phyloP scores from a whole-genome alignment of 495 filamentous ascomycete species.

The Penicillium turbatum region DNA sequence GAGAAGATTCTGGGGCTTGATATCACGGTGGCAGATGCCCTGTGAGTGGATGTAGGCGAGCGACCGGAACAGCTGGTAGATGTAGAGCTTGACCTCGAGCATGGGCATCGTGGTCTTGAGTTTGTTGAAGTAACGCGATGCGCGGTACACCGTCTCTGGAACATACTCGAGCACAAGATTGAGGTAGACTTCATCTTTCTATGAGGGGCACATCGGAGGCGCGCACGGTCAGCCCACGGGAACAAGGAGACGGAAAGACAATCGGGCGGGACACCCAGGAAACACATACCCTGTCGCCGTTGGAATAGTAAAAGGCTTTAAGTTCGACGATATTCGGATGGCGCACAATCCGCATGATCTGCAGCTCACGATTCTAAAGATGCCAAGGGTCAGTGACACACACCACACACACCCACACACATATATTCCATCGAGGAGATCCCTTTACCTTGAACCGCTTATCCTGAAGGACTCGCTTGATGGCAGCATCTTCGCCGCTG shows the following conservation, averaged over 20 bases:
- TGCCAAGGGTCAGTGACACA: slow-evolving; percentile 22
- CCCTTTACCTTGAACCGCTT: slow-evolving; percentile 91
- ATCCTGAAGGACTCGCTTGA: slow-evolving; percentile 97
- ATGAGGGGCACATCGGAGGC: not conserved
- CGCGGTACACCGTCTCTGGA: slow-evolving; percentile 95
- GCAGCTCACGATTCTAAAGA: slow-evolving; percentile 91
- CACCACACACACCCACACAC: not conserved
- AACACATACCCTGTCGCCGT: slow-evolving; percentile 87
- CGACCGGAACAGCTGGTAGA: slow-evolving; percentile 98
- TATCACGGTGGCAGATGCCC: slow-evolving; percentile 98
- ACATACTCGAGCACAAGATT: slow-evolving; percentile 98
- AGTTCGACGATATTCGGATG: slow-evolving; percentile 98
- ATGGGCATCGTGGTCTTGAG: slow-evolving; percentile 99
- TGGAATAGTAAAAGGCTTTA: slow-evolving; percentile 99
- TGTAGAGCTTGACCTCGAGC: slow-evolving; percentile 98
- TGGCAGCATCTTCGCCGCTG: slow-evolving; percentile 94
- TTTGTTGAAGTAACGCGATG: slow-evolving; percentile 99
- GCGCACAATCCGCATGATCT: slow-evolving; percentile 98
- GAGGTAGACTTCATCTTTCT: slow-evolving; percentile 99
- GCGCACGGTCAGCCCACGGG: slow-evolving; percentile 16
- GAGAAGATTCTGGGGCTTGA: slow-evolving; percentile 97
- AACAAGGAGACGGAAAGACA: not conserved
- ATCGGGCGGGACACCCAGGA: slow-evolving; percentile 1
- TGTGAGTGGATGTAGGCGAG: slow-evolving; percentile 99
- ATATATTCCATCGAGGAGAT: not conserved